Evolutionary conservation across 2,329 filamentous ascomycete genomes (phyloP), one percentile per base, ranked within the genome.

Genomic region (Ilyonectria sp.): DNA sequence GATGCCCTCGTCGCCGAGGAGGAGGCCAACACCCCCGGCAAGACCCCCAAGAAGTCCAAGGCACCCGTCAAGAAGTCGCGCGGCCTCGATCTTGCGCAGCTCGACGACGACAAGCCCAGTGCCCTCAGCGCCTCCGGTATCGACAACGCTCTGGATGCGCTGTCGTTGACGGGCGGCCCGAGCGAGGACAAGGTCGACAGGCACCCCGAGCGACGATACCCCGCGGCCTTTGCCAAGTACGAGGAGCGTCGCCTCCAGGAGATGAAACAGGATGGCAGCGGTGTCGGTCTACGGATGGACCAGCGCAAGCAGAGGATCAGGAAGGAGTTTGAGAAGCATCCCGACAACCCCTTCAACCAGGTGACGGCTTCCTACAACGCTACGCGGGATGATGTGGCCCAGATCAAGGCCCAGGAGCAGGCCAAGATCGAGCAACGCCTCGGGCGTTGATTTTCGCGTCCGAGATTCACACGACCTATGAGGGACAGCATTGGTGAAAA

Each of bases 301-400:
- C 95, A 98, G 87, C 92, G 93, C 82, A 91, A 95, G 76, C 93
- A 95, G 70, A 87, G 91, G 77, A 93, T 97, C 73, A 83, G 89
- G 69, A 97, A 97, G 86, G 96, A 98, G 84, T 99, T 98, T 80
- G 93, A 97, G 82, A 97, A 94, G 86, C 93, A 93, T 77, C 92
- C 93, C 1, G 95, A 98, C 75, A 99, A 99, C 81, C 96, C 96
- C 15, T 96, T 97, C 84, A 97, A 97, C 83, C 94, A 97, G 83
- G 91, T 92, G 17, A 89, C 85, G 58, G 93, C 90, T 2, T 81
- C 86, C 3, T 97, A 94, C 82, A 93, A 99, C 81, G 89, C 93
- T 60, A 89, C 87, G 23, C 92, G 89, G 81, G 93, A 94, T 4
- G 95, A 99, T 76, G 76, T 97, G 50, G 86, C 86, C 55, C 86